A percentile compares a stretch with the other conserved stretches of the same genome.
Evolutionary conservation across 2,329 filamentous ascomycete genomes (phyloP).

Genomic region (Pseudogymnoascus sp.): DNA sequence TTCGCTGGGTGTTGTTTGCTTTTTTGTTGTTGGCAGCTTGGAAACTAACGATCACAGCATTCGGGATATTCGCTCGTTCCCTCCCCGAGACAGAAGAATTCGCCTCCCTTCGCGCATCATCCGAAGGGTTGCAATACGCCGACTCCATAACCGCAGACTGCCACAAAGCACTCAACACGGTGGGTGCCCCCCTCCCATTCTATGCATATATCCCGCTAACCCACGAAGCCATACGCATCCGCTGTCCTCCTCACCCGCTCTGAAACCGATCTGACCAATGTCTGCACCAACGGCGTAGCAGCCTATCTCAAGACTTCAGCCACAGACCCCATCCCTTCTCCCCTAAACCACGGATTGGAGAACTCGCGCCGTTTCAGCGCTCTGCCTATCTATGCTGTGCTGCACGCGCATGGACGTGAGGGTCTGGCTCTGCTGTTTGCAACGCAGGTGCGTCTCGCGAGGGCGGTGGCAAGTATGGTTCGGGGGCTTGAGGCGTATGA

Average conservation of each 20-base stretch:
- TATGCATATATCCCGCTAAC: background rate
- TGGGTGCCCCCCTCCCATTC: slow-evolving; percentile 30
- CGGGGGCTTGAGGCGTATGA: slow-evolving; percentile 53
- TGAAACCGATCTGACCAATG: slow-evolving; percentile 44
- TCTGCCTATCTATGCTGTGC: slow-evolving; percentile 76
- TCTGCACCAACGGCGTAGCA: slow-evolving; percentile 79
- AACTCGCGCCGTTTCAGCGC: slow-evolving; percentile 88
- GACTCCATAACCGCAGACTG: slow-evolving; percentile 82
- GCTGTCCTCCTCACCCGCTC: slow-evolving; percentile 79
- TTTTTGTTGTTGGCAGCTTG: too few relatives aligned
- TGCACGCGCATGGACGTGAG: slow-evolving; percentile 61
- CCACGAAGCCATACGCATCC: slow-evolving; percentile 64
- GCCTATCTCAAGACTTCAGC: slow-evolving; percentile 55
- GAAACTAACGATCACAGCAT: slow-evolving; percentile 49
- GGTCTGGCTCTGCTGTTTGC: slow-evolving; percentile 64
- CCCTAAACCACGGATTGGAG: slow-evolving; percentile 78
- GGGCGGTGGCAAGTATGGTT: slow-evolving; percentile 57
- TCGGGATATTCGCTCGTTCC: slow-evolving; percentile 70
- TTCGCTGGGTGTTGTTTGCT: too few relatives aligned
- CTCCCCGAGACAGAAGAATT: slow-evolving; percentile 53
- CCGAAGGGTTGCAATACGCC: slow-evolving; percentile 64
- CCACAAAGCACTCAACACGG: slow-evolving; percentile 88
- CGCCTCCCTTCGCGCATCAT: slow-evolving; percentile 38
- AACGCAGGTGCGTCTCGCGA: slow-evolving; percentile 62
- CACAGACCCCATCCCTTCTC: slow-evolving; percentile 54